Percentiles rank a stretch among this genome's conserved stretches.
Conservation (phyloP, 805 yeast genomes). For the Cyberlindnera amylophila region DNA sequence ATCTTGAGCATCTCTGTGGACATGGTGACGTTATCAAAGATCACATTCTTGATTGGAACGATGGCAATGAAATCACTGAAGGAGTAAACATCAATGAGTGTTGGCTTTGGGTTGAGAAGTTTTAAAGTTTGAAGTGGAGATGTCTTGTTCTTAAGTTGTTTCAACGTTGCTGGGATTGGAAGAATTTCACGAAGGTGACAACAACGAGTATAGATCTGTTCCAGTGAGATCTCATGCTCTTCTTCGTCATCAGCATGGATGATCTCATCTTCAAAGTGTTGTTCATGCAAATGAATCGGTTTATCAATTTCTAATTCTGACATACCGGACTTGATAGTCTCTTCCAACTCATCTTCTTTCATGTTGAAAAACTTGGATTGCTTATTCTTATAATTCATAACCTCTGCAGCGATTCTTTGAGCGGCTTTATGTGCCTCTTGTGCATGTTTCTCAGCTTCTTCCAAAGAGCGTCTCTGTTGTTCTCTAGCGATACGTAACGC, state of each 20-base stretch:
- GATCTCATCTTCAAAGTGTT: conserved; percentile 41
- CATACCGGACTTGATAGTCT: conserved; percentile 17
- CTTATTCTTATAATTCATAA: conserved; percentile 38
- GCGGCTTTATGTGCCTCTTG: conserved; percentile 75
- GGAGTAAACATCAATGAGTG: conserved; percentile 81
- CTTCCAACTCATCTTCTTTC: conserved; percentile 26
- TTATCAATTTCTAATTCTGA: conserved; percentile 56
- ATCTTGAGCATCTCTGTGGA: conserved; percentile 74
- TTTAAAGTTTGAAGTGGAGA: conserved; percentile 72
- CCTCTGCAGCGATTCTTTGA: conserved; percentile 64
- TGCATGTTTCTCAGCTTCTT: conserved; percentile 69
- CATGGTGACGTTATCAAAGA: conserved; percentile 75
- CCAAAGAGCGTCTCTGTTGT: conserved; percentile 47
- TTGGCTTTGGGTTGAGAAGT: conserved; percentile 83
- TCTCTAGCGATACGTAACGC: conserved; percentile 58
- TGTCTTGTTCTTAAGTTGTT: conserved; percentile 72
- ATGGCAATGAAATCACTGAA: conserved; percentile 85
- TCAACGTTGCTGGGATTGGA: conserved; percentile 86
- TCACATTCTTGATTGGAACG: conserved; percentile 73
- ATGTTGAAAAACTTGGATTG: conserved; percentile 17
- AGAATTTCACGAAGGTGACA: conserved; percentile 88
- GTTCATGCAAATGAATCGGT: conserved; percentile 62
- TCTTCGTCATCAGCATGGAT: conserved; percentile 19
- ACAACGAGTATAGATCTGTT: conserved; percentile 82
- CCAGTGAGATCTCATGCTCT: conserved; percentile 35